Evolutionary conservation across 2,329 filamentous ascomycete genomes (phyloP).

Genomic region (Lachnellula suecica): DNA sequence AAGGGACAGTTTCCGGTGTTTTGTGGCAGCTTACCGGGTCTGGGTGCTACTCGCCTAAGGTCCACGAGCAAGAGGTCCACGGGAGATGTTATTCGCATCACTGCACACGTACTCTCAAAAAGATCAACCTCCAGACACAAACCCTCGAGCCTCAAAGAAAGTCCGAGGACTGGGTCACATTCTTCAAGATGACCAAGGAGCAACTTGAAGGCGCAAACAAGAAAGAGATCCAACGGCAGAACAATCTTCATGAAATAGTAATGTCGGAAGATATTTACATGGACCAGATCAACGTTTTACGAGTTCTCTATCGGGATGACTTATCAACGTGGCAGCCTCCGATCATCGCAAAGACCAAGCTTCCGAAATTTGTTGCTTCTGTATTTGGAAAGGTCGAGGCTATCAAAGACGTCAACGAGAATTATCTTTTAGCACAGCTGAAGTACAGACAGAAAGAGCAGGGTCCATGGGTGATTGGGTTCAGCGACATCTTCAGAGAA

Average conservation of each 20-base stretch:
- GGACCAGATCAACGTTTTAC: conserved; percentile 82
- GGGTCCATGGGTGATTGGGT: conserved; percentile 89
- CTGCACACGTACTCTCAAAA: conserved; percentile 91
- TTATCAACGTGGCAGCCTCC: conserved; percentile 71
- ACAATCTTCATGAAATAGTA: conserved; percentile 92
- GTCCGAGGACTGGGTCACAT: conserved; percentile 80
- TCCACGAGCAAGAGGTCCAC: conserved; percentile 64
- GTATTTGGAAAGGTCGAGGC: conserved; percentile 91
- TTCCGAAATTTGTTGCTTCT: conserved; percentile 75
- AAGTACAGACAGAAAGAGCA: conserved; percentile 98
- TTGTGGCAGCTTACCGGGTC: conserved; percentile 89
- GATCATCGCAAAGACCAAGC: conserved; percentile 75
- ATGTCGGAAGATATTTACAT: conserved; percentile 91
- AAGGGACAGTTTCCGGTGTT: conserved; percentile 80
- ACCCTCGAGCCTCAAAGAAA: conserved; percentile 67
- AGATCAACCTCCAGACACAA: conserved; percentile 81
- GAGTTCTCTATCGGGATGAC: conserved; percentile 81
- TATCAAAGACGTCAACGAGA: conserved; percentile 88
- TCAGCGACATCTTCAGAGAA: conserved; percentile 96
- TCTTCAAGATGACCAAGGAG: conserved; percentile 80
- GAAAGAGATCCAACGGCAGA: conserved; percentile 91
- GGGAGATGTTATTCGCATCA: conserved; percentile 91
- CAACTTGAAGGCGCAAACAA: conserved; percentile 68
- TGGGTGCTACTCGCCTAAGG: conserved; percentile 84
- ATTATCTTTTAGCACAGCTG: conserved; percentile 85